These are phyloP conservation scores for Leccinum uliginosum DNA, from an alignment of 768 basidiomycete species.

Conservation along the genomic window DNA sequence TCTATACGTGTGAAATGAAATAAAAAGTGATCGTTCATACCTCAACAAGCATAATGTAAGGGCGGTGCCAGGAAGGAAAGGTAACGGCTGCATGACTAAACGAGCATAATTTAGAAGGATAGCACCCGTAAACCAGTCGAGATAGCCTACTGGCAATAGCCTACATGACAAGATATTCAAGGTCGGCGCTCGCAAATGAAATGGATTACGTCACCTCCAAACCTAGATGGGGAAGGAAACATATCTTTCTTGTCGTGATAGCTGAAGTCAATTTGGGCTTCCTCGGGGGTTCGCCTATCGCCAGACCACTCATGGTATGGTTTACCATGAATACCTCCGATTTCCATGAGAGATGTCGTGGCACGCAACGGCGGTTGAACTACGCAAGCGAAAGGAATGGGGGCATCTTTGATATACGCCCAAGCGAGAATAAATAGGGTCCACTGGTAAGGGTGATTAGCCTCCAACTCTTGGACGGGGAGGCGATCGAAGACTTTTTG, in stretches of 20 bases:
- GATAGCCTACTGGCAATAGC: conserved; percentile 25
- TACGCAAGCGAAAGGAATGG: conserved; percentile 12
- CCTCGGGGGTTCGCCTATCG: conserved; percentile 15
- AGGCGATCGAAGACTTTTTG: conserved; percentile 19
- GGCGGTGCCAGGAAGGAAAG: conserved; percentile 26
- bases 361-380: conserved; percentile 9
- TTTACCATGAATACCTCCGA: conserved; percentile 23
- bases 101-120: neutral
- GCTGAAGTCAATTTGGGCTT: conserved; percentile 15
- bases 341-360: conserved; percentile 18
- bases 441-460: conserved; percentile 22
- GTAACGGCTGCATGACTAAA: conserved; percentile 19
- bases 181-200: neutral
- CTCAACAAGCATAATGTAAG: conserved; percentile 27
- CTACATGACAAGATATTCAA: conserved; percentile 2
- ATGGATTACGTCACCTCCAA: conserved; percentile 18
- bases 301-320: conserved; percentile 25
- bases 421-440: conserved; percentile 25
- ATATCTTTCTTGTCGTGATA: conserved; percentile 23
- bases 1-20: neutral
- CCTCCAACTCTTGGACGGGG: conserved; percentile 18
- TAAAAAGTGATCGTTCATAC: conserved; percentile 1
- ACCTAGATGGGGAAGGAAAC: conserved; percentile 22
- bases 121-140: neutral
- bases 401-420: conserved; percentile 9